A percentile compares a stretch with the other conserved stretches of the same genome.
Conservation (phyloP, 2,329 filamentous ascomycete species). For the Escovopsis weberi region DNA sequence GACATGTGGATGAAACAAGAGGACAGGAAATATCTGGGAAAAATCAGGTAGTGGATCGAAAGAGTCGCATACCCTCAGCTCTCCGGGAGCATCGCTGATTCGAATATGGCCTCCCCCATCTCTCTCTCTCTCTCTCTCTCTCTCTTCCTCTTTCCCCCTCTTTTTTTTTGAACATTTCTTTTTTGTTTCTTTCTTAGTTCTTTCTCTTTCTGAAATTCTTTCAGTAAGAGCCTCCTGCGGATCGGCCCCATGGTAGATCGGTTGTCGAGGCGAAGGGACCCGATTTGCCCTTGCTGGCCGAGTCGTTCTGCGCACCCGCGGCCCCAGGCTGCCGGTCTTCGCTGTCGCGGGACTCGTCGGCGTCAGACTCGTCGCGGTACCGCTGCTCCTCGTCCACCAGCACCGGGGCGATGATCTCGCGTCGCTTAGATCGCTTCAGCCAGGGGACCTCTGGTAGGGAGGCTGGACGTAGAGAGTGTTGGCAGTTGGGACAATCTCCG, state of each 20-base stretch:
- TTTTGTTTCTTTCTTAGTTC: too few relatives aligned
- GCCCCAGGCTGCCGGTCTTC: conserved; percentile 8
- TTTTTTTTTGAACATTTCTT: too few relatives aligned
- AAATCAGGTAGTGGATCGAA: too few relatives aligned
- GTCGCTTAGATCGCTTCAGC: conserved; percentile 12
- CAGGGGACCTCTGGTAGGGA: conserved; percentile 23
- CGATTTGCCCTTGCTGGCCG: conserved; percentile 11
- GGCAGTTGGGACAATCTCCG: conserved; percentile 27
- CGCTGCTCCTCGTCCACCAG: conserved; percentile 13
- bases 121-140: too few relatives aligned
- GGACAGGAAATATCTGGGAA: too few relatives aligned
- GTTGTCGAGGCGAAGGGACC: conserved; percentile 6
- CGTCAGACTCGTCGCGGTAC: conserved; percentile 12
- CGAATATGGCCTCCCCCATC: too few relatives aligned
- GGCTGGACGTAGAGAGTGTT: conserved; percentile 20
- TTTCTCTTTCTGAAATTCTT: background rate
- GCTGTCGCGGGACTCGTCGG: conserved; percentile 4
- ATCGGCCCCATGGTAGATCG: background rate
- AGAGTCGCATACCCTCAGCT: too few relatives aligned
- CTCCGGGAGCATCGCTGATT: too few relatives aligned
- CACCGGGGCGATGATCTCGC: conserved; percentile 8
- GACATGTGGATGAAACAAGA: too few relatives aligned
- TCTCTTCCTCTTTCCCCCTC: too few relatives aligned
- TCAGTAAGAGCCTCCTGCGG: conserved; percentile 1
- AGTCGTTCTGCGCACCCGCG: conserved; percentile 11